phyloP scores from a whole-genome alignment of 192 early-diverging fungal genomes.

The Allomyces arbusculus region DNA sequence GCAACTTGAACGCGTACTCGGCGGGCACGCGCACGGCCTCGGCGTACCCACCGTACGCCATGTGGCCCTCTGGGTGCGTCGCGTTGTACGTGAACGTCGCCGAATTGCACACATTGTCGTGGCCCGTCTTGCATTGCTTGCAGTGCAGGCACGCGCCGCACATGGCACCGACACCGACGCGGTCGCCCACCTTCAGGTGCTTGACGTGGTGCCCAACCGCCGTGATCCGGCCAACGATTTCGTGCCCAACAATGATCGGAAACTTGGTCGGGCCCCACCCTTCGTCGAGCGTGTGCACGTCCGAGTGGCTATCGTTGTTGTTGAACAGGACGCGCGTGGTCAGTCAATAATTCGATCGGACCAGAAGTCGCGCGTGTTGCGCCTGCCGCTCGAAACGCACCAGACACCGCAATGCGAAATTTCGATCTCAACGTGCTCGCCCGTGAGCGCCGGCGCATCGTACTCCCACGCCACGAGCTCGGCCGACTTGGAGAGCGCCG shows the following conservation, averaged over 20 bases:
- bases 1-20: constrained; percentile 45
- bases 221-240: constrained; percentile 41
- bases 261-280: constrained; percentile 12
- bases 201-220: constrained; percentile 32
- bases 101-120: constrained; percentile 19
- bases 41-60: constrained; percentile 34
- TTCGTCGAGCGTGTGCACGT: constrained; percentile 44
- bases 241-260: constrained; percentile 41
- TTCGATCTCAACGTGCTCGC: constrained; percentile 23
- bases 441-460: constrained; percentile 12
- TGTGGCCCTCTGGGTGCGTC: constrained; percentile 24
- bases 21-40: constrained; percentile 34
- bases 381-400: neutral
- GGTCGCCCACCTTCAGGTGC: constrained; percentile 30
- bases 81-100: constrained; percentile 29
- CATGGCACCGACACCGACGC: constrained; percentile 46
- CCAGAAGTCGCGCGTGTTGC: neutral
- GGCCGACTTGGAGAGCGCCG: neutral
- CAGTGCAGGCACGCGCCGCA: constrained; percentile 37
- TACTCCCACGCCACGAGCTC: constrained; percentile 6
- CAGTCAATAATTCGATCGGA: constrained; percentile 1
- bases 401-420: constrained; percentile 25
- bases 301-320: constrained; percentile 29
- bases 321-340: neutral
- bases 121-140: constrained; percentile 18